Base-by-base conservation (phyloP, 2,329 filamentous ascomycete genomes). In the Penicillium sp. region DNA sequence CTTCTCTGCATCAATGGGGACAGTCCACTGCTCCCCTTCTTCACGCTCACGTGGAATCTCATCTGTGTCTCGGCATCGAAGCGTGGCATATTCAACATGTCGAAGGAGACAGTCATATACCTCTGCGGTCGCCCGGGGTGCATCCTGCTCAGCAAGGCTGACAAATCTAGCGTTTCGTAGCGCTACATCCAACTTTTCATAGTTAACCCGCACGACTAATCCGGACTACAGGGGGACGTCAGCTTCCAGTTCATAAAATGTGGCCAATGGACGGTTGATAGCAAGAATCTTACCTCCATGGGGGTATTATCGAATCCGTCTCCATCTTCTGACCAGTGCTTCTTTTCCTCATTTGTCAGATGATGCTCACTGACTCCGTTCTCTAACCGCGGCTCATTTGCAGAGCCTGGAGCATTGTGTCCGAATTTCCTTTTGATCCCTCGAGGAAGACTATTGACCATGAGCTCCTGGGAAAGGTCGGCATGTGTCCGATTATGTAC, bases 161-260 rank as follows among this genome's bases (percentile, higher is more conserved):
- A 88, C 85, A 2, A 97, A 85, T 20, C 86, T 85, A 60, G 87
- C 83, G 65, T 91, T 96, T 54, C 93, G 89, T 59, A 96, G 80
- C 48, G 89, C 86, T 9, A 97, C 89, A 6, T 88, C 79, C 56
- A 91, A 90, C 72, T 93, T 95, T 53, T 92, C 88, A 67, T 90
- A 88, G 69, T 96, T 97, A 52, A 97, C 80, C 26, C 88, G 85
- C 47, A 97, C 79, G 33, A 92, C 81, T 60, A 92, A 79, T 55
- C 89, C 83, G 48, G 85, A 82, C 87, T 95, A 68, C 18, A 8
- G 25, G 1, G 54, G 33, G n/a, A 41, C 20, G n/a, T 57, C 47
- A 58, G 49, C 60, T 53, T 44, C 22, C 18, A 41, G 5, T 41
- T 7, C 7, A 9, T n/a, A 6, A 25, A 4, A 49, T 9, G 8